Percentiles rank a stretch among this genome's conserved stretches.
Evolutionary conservation across 73 alveolate genomes (phyloP).

Genomic region (Tetrahymena elliotti): DNA sequence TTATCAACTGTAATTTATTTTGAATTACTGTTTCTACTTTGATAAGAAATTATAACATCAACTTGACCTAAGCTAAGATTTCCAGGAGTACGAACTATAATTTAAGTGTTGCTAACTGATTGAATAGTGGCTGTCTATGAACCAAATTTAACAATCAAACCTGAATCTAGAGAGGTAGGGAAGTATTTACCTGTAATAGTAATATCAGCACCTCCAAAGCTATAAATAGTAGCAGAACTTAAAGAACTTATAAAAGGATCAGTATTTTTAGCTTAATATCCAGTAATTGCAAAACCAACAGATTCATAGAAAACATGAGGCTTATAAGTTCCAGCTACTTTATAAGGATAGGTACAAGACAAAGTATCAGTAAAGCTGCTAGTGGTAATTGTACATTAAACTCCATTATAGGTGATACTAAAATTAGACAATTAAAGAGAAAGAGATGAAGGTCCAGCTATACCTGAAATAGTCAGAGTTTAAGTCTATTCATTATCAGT

Average conservation of each 20-base stretch:
- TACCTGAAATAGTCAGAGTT: neutral
- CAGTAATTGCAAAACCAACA: neutral
- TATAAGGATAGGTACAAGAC: neutral
- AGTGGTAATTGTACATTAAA: neutral
- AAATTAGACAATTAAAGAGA: neutral
- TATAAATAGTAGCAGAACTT: neutral
- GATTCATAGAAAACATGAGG: neutral
- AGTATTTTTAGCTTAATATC: neutral
- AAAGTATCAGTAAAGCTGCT: neutral
- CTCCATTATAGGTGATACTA: neutral
- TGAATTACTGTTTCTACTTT: neutral
- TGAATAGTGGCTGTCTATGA: neutral
- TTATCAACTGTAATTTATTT: neutral
- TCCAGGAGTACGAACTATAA: neutral
- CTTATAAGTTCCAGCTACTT: neutral
- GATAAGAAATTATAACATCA: neutral
- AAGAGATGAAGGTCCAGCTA: neutral
- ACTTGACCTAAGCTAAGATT: neutral
- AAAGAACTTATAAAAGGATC: neutral
- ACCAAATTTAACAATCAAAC: neutral
- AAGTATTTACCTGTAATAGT: neutral
- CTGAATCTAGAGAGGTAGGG: neutral
- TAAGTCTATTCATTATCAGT: neutral
- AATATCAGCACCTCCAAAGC: neutral
- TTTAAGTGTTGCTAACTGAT: neutral